Base-by-base conservation (phyloP, 2,329 filamentous ascomycete genomes). In the Seiridium cupressi region DNA sequence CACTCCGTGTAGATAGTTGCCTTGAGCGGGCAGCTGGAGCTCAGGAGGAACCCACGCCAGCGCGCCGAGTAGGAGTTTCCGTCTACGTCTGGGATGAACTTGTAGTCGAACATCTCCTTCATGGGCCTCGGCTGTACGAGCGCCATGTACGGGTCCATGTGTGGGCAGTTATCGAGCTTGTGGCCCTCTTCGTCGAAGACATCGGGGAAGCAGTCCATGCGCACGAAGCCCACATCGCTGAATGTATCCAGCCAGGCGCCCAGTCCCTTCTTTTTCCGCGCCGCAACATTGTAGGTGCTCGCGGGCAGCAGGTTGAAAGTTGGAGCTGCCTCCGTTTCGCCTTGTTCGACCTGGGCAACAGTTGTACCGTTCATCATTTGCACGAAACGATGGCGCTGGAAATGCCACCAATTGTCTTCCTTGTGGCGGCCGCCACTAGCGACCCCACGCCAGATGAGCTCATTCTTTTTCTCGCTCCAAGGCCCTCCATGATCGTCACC, bases 1-100 rank as follows among this genome's bases (percentile, higher is more conserved):
- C 90, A 92, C 70, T 92, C 90, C 7, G 84, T 77, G 70, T 89
- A 92, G 48, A 92, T 80, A 3, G 89, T 91, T 10, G 86, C 83
- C 74, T 92, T 92, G 69, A 92, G 82, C 1, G 87, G 86, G 40
- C 90, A 72, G 51, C 83, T 87, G 1, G 84, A 89, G 44, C 84
- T 88, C 34, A 81, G 78, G 7, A 92, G 75, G 65, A 91, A 88
- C 0, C 80, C 81, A 51, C 83, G 80, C 73, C 84, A 89, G n/a
- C 86, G 80, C 3, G 84, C 86, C 58, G 80, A 84, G 68, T 87
- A 87, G 2, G 81, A 83, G 73, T 87, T 84, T n/a, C 89, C 89
- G 69, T 92, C 90, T 49, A 89, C 81, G 68, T 92, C 89, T 0
- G 87, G 83, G 1, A 92, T 78, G 67, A 84, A 90, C 69, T 91